Conservation (phyloP, 768 basidiomycete genomes). For the Cyathus striatus region DNA sequence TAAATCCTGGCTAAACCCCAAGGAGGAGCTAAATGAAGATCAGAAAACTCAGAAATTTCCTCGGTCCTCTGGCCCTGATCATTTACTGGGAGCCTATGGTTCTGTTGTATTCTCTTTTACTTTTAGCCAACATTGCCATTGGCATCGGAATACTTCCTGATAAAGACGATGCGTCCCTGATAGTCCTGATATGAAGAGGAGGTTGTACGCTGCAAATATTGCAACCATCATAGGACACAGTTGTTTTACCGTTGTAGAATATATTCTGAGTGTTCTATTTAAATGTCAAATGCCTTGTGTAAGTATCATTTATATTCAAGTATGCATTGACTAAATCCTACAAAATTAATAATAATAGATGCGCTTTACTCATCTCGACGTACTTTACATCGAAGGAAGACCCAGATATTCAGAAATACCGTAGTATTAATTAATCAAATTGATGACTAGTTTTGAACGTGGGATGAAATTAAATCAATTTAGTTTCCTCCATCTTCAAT, state of each 20-base stretch:
- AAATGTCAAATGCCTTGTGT: constrained; percentile 13
- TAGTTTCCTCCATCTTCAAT: too few species aligned
- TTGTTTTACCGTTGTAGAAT: constrained; percentile 12
- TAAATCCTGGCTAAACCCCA: constrained; percentile 27
- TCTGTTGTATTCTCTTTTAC: constrained; percentile 21
- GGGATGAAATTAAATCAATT: too few species aligned
- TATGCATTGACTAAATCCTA: background rate
- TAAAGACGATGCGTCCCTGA: constrained; percentile 7
- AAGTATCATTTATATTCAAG: constrained; percentile 1
- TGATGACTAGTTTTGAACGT: too few species aligned
- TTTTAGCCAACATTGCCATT: constrained; percentile 25
- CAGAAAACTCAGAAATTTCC: constrained; percentile 6
- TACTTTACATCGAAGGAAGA: constrained; percentile 12
- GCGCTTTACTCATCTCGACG: constrained; percentile 11
- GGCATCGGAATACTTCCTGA: constrained; percentile 26
- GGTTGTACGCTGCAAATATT: constrained; percentile 16
- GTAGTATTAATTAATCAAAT: too few species aligned
- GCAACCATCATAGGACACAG: constrained; percentile 23
- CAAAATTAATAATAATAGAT: constrained; percentile 6
- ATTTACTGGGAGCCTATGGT: constrained; percentile 21
- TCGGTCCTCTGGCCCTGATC: constrained; percentile 18
- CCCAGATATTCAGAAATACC: constrained; percentile 5
- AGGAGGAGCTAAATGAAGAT: constrained; percentile 8
- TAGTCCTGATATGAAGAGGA: constrained; percentile 6
- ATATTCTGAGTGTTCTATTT: constrained; percentile 13